phyloP scores from a whole-genome alignment of 306 rosid genomes.

The Morella rubra region DNA sequence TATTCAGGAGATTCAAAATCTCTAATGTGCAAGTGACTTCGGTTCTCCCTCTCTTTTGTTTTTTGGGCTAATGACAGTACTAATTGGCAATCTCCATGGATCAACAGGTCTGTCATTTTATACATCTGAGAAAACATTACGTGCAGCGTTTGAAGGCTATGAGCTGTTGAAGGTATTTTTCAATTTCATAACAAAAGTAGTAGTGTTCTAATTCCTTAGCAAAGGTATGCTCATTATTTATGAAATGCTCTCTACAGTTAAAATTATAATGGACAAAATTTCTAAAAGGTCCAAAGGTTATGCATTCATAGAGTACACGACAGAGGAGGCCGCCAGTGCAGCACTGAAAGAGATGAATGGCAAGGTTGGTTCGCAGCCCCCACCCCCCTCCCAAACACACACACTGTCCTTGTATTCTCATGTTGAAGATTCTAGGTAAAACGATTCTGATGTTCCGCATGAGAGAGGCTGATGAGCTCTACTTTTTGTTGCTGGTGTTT shows the following conservation, averaged over 20 bases:
- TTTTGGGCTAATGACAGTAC: no score
- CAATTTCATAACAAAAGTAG: background rate
- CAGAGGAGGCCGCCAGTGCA: slow-evolving; percentile 79
- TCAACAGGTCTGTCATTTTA: slow-evolving; percentile 53
- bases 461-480: slow-evolving; percentile 17
- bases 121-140: slow-evolving; percentile 58
- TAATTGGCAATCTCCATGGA: background rate
- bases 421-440: slow-evolving; percentile 10
- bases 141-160: slow-evolving; percentile 51
- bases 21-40: background rate
- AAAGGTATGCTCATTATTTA: slow-evolving; percentile 12
- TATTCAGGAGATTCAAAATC: background rate
- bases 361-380: slow-evolving; percentile 45
- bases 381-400: background rate
- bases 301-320: slow-evolving; percentile 83
- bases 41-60: background rate
- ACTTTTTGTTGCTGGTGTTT: slow-evolving; percentile 16
- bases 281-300: slow-evolving; percentile 94
- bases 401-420: background rate
- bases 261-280: slow-evolving; percentile 83
- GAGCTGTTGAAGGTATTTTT: slow-evolving; percentile 69
- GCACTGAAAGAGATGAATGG: slow-evolving; percentile 94
- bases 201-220: slow-evolving; percentile 3
- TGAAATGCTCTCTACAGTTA: slow-evolving; percentile 50
- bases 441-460: background rate